Percentiles rank a stretch among this genome's conserved stretches.
phyloP scores from a whole-genome alignment of 495 filamentous ascomycete genomes.

The Talaromyces thailandensis region DNA sequence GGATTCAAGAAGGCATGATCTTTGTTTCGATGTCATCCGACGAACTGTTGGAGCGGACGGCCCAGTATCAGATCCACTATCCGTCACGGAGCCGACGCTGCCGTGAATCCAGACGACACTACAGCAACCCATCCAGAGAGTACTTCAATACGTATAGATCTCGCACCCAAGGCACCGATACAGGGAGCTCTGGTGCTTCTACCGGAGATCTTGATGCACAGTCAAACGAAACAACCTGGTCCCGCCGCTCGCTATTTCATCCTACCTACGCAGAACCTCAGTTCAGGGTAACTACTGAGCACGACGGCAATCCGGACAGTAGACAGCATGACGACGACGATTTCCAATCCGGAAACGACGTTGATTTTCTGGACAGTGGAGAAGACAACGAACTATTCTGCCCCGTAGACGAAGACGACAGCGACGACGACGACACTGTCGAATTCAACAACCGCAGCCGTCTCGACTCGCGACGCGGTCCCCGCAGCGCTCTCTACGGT shows the following conservation, averaged over 20 bases:
- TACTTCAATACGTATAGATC: constrained; percentile 28
- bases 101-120: constrained; percentile 18
- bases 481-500: constrained; percentile 12
- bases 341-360: constrained; percentile 14
- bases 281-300: constrained; percentile 44
- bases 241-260: not conserved
- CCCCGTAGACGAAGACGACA: constrained; percentile 45
- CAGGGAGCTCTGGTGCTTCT: constrained; percentile 9
- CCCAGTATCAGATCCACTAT: constrained; percentile 69
- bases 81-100: constrained; percentile 19
- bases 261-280: constrained; percentile 19
- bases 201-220: constrained; percentile 7
- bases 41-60: constrained; percentile 64
- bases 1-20: constrained; percentile 87
- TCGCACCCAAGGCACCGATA: constrained; percentile 25
- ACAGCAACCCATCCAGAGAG: constrained; percentile 31
- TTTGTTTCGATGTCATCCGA: constrained; percentile 80
- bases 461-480: constrained; percentile 17
- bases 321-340: constrained; percentile 21
- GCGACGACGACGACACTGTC: constrained; percentile 23
- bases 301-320: constrained; percentile 35
- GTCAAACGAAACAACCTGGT: constrained; percentile 1
- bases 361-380: constrained; percentile 15
- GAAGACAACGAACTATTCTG: constrained; percentile 31
- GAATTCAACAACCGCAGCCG: constrained; percentile 20